Percentiles rank a stretch among this genome's conserved stretches.
These are phyloP conservation scores for Arthrobotrys iridis DNA, from an alignment of 2,329 filamentous ascomycete genomes.

Conservation along the genomic window DNA sequence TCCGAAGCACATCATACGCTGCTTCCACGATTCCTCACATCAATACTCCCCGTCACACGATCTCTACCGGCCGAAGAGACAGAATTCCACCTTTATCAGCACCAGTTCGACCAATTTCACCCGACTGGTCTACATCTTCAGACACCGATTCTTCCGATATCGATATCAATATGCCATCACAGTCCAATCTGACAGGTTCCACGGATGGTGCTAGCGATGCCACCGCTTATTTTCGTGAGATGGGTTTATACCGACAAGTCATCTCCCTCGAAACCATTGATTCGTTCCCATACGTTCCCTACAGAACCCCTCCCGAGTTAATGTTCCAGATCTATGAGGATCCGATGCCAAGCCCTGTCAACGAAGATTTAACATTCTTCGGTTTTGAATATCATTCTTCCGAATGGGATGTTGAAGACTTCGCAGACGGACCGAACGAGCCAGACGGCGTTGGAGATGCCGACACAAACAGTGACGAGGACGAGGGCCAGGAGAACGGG, in stretches of 20 bases:
- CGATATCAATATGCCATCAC: background rate
- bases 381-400: background rate
- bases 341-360: background rate
- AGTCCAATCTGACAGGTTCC: background rate
- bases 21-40: background rate
- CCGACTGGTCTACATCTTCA: conserved; percentile 36
- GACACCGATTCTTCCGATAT: conserved; percentile 12
- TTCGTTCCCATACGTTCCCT: conserved; percentile 30
- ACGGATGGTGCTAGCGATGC: background rate
- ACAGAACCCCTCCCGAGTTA: background rate
- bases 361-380: background rate
- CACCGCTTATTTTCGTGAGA: background rate
- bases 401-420: background rate
- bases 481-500: background rate
- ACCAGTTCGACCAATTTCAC: background rate
- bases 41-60: background rate
- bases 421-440: background rate
- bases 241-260: conserved; percentile 6
- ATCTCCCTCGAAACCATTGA: conserved; percentile 35
- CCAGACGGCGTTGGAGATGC: background rate
- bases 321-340: conserved; percentile 32
- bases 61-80: background rate
- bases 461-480: background rate
- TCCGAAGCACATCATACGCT: conserved; percentile 4
- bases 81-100: background rate